Evolutionary conservation across 2,329 filamentous ascomycete species (phyloP).

Genomic region (Lecanicillium sp.): DNA sequence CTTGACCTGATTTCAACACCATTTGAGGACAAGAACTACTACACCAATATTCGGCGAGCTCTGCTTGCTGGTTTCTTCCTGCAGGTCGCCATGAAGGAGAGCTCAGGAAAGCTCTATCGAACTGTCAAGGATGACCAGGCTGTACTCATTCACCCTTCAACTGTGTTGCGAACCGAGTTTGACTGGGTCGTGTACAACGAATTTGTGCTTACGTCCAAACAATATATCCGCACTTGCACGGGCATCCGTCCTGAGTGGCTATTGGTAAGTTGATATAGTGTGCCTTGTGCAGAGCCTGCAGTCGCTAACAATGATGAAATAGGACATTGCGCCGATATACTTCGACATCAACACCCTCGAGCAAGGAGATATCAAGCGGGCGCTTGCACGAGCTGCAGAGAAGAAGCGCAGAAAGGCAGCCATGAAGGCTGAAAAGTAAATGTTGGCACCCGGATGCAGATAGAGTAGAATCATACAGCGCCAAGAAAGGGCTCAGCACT

Average conservation of each 20-base stretch:
- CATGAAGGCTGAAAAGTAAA: constrained; percentile 38
- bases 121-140: constrained; percentile 96
- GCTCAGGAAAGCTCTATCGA: constrained; percentile 79
- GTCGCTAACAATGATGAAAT: constrained; percentile 5
- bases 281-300: constrained; percentile 49
- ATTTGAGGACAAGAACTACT: constrained; percentile 95
- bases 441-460: background rate
- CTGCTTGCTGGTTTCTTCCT: constrained; percentile 97
- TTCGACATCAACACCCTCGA: constrained; percentile 79
- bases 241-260: constrained; percentile 92
- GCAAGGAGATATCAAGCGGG: constrained; percentile 77
- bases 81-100: constrained; percentile 95
- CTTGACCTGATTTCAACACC: constrained; percentile 81
- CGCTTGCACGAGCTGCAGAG: constrained; percentile 47
- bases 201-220: constrained; percentile 95
- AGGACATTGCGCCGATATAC: constrained; percentile 91
- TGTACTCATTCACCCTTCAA: constrained; percentile 88
- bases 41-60: constrained; percentile 90
- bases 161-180: constrained; percentile 76
- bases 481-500: background rate
- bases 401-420: constrained; percentile 53
- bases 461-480: background rate
- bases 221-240: constrained; percentile 93
- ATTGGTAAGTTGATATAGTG: constrained; percentile 48
- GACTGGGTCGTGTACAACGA: constrained; percentile 99